Conservation (phyloP, 1,284 basidiomycete genomes). For the Ustilago esculenta region DNA sequence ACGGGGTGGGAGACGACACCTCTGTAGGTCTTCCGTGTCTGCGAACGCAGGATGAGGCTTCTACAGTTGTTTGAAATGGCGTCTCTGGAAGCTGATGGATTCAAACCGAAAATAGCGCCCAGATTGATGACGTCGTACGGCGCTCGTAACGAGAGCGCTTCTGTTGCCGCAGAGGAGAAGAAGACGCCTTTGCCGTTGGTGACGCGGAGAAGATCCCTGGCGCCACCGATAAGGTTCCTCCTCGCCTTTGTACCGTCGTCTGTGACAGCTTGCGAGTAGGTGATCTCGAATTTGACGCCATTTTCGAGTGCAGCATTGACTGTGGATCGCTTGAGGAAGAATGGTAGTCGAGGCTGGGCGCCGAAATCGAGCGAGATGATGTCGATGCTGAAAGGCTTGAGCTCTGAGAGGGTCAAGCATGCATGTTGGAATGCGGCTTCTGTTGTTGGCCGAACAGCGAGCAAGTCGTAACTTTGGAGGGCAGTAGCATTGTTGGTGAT, state of each 20-base stretch:
- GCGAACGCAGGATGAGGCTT: slow-evolving; percentile 50
- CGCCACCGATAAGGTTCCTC: slow-evolving; percentile 59
- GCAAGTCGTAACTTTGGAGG: slow-evolving; percentile 75
- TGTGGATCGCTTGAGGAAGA: slow-evolving; percentile 81
- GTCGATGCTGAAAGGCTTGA: slow-evolving; percentile 80
- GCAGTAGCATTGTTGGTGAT: slow-evolving; percentile 52
- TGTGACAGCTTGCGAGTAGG: slow-evolving; percentile 69
- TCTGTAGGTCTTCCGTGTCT: slow-evolving; percentile 54
- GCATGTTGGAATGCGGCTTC: slow-evolving; percentile 78
- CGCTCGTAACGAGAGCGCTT: slow-evolving; percentile 52
- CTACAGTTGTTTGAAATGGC: slow-evolving; percentile 52
- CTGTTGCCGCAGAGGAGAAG: slow-evolving; percentile 51
- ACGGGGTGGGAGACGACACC: slow-evolving; percentile 48
- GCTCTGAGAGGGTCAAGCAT: slow-evolving; percentile 81
- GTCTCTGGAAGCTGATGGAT: slow-evolving; percentile 50
- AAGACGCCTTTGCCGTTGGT: slow-evolving; percentile 65
- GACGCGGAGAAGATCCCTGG: slow-evolving; percentile 58
- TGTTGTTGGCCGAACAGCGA: slow-evolving; percentile 79
- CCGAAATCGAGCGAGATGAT: slow-evolving; percentile 83
- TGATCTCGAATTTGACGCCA: slow-evolving; percentile 83
- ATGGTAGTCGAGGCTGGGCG: slow-evolving; percentile 77
- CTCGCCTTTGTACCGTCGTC: slow-evolving; percentile 37
- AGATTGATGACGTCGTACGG: slow-evolving; percentile 65
- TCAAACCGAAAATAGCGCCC: slow-evolving; percentile 59
- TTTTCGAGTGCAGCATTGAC: slow-evolving; percentile 82